Base-by-base conservation (phyloP, 108 stramenopile genomes). In the Nitzschia inconspicua region DNA sequence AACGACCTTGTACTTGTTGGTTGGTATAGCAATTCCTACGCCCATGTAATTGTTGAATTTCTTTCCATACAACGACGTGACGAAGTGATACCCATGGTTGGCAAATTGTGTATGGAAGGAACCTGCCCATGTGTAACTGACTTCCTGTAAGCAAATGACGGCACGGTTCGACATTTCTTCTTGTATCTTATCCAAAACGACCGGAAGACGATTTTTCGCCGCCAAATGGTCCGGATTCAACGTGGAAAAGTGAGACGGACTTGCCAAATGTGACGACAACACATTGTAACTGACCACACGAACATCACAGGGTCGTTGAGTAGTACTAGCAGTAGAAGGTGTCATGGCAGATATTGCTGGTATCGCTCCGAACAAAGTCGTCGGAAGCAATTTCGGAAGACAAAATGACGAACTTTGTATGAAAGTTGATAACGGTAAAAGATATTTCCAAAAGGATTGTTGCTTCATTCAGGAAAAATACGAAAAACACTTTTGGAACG, bases 1-100 rank as follows among this genome's bases (percentile, higher is more conserved):
- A 13, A 85, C 23, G 0, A 83, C 76, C 41, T 83, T 81, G 53
- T 83, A 83, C 13, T 65, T 55, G 9, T 62, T 62, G 0, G 60
- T 66, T 13, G 88, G 88, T 63, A 89, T 89, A 3, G 95, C 95
- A 10, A 94, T 52, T 0, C 58, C 84, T 13, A 89, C 79, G 8
- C 93, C 93, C 93, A 95, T 95, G 77, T 91, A 95, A 20, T 91
- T 91, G 80, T 95, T 98, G 76, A 96, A 96, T 47, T 44, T 65
- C 52, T 68, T 82, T 1, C 98, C 98, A 65, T 98, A 98, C 27
- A 85, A 44, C 19, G 88, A 92, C 3, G 93, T 95, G 2, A 96
- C 83, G 32, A 97, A 62, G 39, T 89, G 68, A 74, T 96, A 98
- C 9, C 86, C 83, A n/a, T 60, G 27, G 24, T 82, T 67, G 22